Evolutionary conservation across 202 grass and related monocot species (phyloP).

Genomic region (Eragrostis tef): DNA sequence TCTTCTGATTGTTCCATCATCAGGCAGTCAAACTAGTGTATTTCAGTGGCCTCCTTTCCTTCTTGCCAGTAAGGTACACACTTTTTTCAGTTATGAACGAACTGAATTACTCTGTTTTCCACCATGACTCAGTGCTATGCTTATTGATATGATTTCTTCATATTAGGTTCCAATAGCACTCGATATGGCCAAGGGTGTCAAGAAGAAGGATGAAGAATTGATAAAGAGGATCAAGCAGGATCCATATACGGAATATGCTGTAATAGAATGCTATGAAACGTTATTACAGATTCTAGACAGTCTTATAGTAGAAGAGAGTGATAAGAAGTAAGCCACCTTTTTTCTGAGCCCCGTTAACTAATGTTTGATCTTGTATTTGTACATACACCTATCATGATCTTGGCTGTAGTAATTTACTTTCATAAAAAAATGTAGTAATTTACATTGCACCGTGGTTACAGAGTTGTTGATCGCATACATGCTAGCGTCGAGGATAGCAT

Average conservation of each 20-base stretch:
- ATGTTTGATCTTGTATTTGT: conserved; percentile 29
- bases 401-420: not conserved
- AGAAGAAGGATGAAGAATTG: conserved; percentile 76
- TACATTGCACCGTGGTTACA: conserved; percentile 42
- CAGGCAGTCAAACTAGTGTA: conserved; percentile 56
- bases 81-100: not conserved
- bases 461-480: conserved; percentile 56
- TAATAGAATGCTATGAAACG: conserved; percentile 83
- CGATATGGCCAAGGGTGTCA: conserved; percentile 88
- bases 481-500: conserved; percentile 48
- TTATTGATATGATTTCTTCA: conserved; percentile 42
- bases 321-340: conserved; percentile 62
- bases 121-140: not conserved
- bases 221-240: conserved; percentile 72
- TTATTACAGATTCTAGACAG: conserved; percentile 59
- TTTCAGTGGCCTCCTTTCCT: conserved; percentile 97
- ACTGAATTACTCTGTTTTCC: conserved; percentile 23
- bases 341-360: not conserved
- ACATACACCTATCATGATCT: not conserved
- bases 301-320: conserved; percentile 55
- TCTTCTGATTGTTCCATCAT: conserved; percentile 88
- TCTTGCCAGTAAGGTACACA: conserved; percentile 91
- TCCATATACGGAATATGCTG: conserved; percentile 70
- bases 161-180: conserved; percentile 97
- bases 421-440: not conserved